Conservation (phyloP, 2,329 filamentous ascomycete species). For the Apiospora koreana region DNA sequence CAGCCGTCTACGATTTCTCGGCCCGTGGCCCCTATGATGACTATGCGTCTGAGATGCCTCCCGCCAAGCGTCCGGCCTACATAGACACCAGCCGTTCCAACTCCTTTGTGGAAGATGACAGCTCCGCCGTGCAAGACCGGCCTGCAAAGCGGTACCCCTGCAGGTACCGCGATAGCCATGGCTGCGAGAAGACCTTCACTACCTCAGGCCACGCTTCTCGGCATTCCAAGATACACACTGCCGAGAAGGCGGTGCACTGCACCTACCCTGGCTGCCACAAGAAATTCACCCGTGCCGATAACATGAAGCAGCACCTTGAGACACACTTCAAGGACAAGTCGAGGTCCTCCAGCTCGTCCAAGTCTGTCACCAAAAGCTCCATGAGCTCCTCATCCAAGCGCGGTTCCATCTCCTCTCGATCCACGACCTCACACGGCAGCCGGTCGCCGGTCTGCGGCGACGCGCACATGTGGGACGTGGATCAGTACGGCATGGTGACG, state of each 20-base stretch:
- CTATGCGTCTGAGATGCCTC: slow-evolving; percentile 30
- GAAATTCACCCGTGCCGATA: slow-evolving; percentile 80
- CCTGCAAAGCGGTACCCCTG: slow-evolving; percentile 71
- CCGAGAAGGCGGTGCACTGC: slow-evolving; percentile 74
- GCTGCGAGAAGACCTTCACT: slow-evolving; percentile 79
- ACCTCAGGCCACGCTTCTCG: slow-evolving; percentile 84
- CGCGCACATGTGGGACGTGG: slow-evolving; percentile 42
- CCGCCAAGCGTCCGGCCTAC: slow-evolving; percentile 44
- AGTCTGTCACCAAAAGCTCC: slow-evolving; percentile 29
- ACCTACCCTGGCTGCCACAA: slow-evolving; percentile 72
- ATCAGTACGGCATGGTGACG: slow-evolving; percentile 38
- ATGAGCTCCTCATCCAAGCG: slow-evolving; percentile 29
- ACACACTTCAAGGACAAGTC: slow-evolving; percentile 70
- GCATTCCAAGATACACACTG: slow-evolving; percentile 82
- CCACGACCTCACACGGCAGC: slow-evolving; percentile 33
- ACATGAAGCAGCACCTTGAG: slow-evolving; percentile 84
- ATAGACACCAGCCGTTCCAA: slow-evolving; percentile 46
- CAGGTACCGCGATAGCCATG: slow-evolving; percentile 68
- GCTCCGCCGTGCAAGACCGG: slow-evolving; percentile 44
- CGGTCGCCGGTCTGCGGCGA: slow-evolving; percentile 28
- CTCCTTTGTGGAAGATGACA: slow-evolving; percentile 53
- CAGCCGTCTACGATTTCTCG: slow-evolving; percentile 46
- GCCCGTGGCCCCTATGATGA: slow-evolving; percentile 39
- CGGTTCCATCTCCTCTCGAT: slow-evolving; percentile 33
- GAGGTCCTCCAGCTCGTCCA: slow-evolving; percentile 41